Evolutionary conservation across 768 basidiomycete genomes (phyloP).

Genomic region (Peribolospora baueri): DNA sequence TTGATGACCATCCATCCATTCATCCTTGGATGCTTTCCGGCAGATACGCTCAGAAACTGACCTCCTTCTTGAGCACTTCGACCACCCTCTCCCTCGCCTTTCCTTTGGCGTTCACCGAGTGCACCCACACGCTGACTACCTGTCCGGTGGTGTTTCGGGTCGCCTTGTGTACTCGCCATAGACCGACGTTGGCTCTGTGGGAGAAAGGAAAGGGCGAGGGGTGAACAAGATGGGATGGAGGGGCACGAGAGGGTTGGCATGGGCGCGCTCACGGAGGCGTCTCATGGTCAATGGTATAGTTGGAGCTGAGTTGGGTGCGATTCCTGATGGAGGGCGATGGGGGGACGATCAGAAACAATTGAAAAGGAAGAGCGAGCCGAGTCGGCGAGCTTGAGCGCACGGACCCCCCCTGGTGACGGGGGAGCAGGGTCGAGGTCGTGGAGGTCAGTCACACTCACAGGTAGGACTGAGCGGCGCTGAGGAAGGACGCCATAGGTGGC

Average conservation of each 20-base stretch:
- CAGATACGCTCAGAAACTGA: conserved; percentile 5
- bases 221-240: not conserved
- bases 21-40: not conserved
- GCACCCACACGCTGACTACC: conserved; percentile 74
- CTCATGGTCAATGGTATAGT: not conserved
- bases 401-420: too few species aligned
- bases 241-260: not conserved
- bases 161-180: conserved; percentile 73
- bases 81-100: conserved; percentile 44
- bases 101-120: conserved; percentile 27
- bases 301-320: not conserved
- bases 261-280: not conserved
- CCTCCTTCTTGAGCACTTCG: conserved; percentile 78
- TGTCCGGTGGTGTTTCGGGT: conserved; percentile 73
- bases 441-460: too few species aligned
- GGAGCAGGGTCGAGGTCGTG: too few species aligned
- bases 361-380: too few species aligned
- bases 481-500: too few species aligned
- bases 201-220: not conserved
- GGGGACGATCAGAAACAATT: too few species aligned
- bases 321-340: not conserved
- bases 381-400: too few species aligned
- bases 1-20: too few species aligned
- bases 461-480: too few species aligned
- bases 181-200: conserved; percentile 43